phyloP scores from a whole-genome alignment of 371 early-diverging fungal species.

The Dichotomocladium elegans region DNA sequence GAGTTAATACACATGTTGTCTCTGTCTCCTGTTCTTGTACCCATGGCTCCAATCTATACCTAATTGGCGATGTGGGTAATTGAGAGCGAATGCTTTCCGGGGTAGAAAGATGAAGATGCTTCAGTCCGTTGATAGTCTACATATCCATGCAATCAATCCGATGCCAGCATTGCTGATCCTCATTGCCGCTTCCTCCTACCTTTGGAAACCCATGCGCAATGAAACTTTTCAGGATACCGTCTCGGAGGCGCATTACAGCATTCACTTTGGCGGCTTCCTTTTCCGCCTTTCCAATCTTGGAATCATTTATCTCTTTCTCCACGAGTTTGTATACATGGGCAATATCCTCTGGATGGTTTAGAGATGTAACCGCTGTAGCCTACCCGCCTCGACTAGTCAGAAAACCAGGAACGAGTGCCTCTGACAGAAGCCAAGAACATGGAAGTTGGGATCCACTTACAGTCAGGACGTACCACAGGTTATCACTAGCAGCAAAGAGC shows the following conservation, averaged over 20 bases:
- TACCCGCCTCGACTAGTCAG: background rate
- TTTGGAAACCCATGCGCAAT: constrained; percentile 39
- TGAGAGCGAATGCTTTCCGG: constrained; percentile 16
- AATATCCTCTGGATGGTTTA: constrained; percentile 36
- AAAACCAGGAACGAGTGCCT: background rate
- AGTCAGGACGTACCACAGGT: constrained; percentile 14
- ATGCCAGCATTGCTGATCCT: background rate
- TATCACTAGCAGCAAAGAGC: constrained; percentile 1
- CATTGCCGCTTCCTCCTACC: constrained; percentile 10
- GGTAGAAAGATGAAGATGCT: constrained; percentile 20
- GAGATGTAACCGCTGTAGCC: constrained; percentile 26
- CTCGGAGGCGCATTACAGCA: constrained; percentile 28
- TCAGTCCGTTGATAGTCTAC: constrained; percentile 38
- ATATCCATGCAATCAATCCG: background rate
- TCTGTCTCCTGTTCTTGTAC: background rate
- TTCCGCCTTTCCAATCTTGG: background rate
- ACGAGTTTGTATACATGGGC: constrained; percentile 16
- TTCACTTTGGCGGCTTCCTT: constrained; percentile 13
- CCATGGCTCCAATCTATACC: too few relatives aligned
- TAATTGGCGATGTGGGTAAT: constrained; percentile 6
- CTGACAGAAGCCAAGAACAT: background rate
- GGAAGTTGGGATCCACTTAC: background rate
- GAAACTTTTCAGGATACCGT: constrained; percentile 32
- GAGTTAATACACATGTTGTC: background rate
- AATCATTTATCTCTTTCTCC: constrained; percentile 8